Evolutionary conservation across 2,329 filamentous ascomycete genomes (phyloP).

Genomic region (Beauveria scarabaeidicola): DNA sequence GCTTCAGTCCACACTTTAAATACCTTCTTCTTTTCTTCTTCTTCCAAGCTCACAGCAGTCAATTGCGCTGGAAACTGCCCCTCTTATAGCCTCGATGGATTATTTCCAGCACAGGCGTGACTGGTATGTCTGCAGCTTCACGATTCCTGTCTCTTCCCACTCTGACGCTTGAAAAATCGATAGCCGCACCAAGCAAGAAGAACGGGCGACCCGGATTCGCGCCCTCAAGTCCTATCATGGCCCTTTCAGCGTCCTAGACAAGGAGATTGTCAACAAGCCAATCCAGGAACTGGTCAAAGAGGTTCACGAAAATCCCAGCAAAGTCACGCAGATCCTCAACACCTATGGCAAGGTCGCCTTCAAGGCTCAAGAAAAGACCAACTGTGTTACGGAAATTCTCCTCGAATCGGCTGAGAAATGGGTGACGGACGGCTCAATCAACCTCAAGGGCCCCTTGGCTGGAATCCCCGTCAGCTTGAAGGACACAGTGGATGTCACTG

Average conservation of each 20-base stretch:
- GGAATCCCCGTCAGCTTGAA: slow-evolving; percentile 84
- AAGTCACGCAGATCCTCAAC: slow-evolving; percentile 65
- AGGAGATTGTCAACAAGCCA: slow-evolving; percentile 58
- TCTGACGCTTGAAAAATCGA: neutral
- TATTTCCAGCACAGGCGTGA: slow-evolving; percentile 64
- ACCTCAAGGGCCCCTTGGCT: slow-evolving; percentile 73
- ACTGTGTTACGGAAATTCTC: slow-evolving; percentile 83
- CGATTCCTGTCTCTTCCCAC: too few relatives aligned
- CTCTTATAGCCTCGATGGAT: slow-evolving; percentile 28
- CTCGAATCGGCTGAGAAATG: slow-evolving; percentile 70
- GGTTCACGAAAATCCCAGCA: slow-evolving; percentile 60
- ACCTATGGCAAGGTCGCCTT: slow-evolving; percentile 83
- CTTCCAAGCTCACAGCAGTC: neutral
- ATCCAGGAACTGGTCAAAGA: slow-evolving; percentile 71
- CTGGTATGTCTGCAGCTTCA: slow-evolving; percentile 40
- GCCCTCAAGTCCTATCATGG: slow-evolving; percentile 58
- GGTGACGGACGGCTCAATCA: slow-evolving; percentile 48
- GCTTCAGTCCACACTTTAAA: neutral
- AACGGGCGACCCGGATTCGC: slow-evolving; percentile 62
- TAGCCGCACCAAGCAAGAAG: slow-evolving; percentile 71
- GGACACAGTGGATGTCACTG: slow-evolving; percentile 68
- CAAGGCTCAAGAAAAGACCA: slow-evolving; percentile 76
- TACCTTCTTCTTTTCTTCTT: neutral
- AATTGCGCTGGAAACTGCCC: neutral
- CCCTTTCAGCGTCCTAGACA: slow-evolving; percentile 56